Evolutionary conservation across 2,329 filamentous ascomycete species (phyloP), one percentile per base, ranked within the genome.

Genomic region (Sclerotinia nivalis): DNA sequence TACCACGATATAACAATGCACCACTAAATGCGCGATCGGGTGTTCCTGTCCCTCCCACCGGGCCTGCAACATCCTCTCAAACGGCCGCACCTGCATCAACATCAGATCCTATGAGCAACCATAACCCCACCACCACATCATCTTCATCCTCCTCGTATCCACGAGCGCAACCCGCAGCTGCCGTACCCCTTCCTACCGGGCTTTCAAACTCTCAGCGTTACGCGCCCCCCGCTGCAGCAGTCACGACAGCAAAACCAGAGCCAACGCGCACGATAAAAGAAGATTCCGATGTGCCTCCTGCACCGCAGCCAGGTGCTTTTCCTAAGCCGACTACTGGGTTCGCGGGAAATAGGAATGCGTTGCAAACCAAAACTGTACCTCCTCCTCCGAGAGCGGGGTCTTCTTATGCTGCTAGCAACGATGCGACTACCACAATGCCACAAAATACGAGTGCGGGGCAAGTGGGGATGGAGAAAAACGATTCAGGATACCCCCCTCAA

Each of bases 1-100:
- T 90, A 72, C 85, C 84, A 61, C 83, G 89, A 55, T 87, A 88
- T 78, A 84, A 83, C 49, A 79, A 84, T 68, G 88, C 86, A 77
- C 87, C 88, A 59, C 88, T 89, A 78, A 85, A 82, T 74, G 84
- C 86, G 62, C 67, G 50, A 69, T 81, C 81, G 22, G 84, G 81
- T 45, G 76, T 80, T 55, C 15, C 47, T 65, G 61, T 52, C 61
- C 31, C 61, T 65, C 47, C 61, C 49, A 25, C 50, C 49, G 60
- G 49, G 25, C 22, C 40, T 52, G 13, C 61, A 47, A 34, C 52
- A 47, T 85, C 84, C 28, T 82, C 85, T 40, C 78, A 85, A 73
- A 87, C 84, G 22, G 73, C 74, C 8, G 71, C 74, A 10, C 71
- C 78, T 64, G 73, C 71, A 72, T 70, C 70, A 69, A 68, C 70